Conservation (phyloP, 805 yeast species). For the Saturnispora sanitii region DNA sequence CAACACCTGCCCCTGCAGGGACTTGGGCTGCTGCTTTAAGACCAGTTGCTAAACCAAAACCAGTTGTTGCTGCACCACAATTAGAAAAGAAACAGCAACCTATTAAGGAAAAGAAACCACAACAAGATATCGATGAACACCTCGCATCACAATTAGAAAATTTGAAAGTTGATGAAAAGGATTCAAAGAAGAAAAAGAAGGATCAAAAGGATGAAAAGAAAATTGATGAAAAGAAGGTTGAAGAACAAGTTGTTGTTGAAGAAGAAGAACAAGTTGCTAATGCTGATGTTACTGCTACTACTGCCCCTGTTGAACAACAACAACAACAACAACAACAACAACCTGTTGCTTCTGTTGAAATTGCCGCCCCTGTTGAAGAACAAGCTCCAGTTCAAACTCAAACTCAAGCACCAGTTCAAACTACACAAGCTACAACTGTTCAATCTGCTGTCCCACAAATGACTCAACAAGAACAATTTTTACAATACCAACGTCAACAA, state of each 20-base stretch:
- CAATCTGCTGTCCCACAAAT: constrained; percentile 17
- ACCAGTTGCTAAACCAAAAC: constrained; percentile 19
- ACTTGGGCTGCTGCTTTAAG: constrained; percentile 20
- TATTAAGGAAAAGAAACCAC: neutral
- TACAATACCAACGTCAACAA: constrained; percentile 15
- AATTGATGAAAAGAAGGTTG: constrained; percentile 5
- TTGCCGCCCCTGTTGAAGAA: constrained; percentile 11
- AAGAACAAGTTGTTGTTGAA: constrained; percentile 3
- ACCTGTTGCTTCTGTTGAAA: constrained; percentile 9
- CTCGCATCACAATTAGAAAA: neutral
- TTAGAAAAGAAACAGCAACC: neutral
- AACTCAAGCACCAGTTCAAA: neutral
- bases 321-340: too few species aligned
- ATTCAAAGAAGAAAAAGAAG: constrained; percentile 2
- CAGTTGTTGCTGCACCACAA: constrained; percentile 6
- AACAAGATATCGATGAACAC: neutral
- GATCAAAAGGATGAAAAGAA: neutral
- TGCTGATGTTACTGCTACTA: constrained; percentile 23
- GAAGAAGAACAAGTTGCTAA: neutral
- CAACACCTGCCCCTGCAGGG: too few species aligned
- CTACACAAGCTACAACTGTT: constrained; percentile 12
- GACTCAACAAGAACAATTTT: constrained; percentile 9
- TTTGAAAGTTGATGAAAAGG: constrained; percentile 1
- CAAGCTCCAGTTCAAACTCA: too few species aligned
- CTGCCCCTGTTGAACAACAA: constrained; percentile 23